These are phyloP conservation scores for Penicillium odoratum DNA, from an alignment of 495 filamentous ascomycete species.

Conservation along the genomic window DNA sequence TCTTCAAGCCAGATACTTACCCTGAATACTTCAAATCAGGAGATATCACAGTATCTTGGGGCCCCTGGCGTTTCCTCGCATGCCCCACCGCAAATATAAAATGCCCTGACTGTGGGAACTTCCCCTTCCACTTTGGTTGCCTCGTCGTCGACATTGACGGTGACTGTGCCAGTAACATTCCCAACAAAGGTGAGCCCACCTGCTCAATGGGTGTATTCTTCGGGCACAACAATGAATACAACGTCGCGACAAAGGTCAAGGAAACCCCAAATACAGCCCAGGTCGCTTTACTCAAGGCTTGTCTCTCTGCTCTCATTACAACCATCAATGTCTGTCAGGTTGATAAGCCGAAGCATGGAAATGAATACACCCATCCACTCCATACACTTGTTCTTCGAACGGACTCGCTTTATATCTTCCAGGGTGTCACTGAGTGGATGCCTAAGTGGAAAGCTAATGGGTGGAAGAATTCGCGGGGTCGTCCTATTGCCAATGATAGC, in stretches of 20 bases:
- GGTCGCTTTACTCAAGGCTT: constrained; percentile 20
- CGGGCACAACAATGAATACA: constrained; percentile 13
- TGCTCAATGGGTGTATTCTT: constrained; percentile 16
- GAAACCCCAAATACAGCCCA: constrained; percentile 15
- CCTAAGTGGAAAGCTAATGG: constrained; percentile 40
- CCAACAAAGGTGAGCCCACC: neutral
- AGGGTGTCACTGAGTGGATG: constrained; percentile 40
- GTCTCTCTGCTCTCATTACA: constrained; percentile 12
- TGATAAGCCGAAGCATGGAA: neutral
- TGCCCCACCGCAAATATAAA: constrained; percentile 9
- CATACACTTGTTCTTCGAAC: constrained; percentile 44
- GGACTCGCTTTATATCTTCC: constrained; percentile 45
- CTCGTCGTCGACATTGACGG: constrained; percentile 17
- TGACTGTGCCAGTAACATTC: neutral
- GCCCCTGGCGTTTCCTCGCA: constrained; percentile 13
- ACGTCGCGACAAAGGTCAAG: constrained; percentile 2
- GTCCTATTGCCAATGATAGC: constrained; percentile 14
- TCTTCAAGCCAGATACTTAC: neutral
- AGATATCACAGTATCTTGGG: constrained; percentile 15
- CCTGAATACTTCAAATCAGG: neutral
- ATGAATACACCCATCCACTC: constrained; percentile 5
- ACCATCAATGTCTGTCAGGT: constrained; percentile 4
- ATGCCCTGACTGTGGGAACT: constrained; percentile 16
- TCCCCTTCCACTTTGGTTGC: constrained; percentile 13
- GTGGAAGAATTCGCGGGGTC: constrained; percentile 27